Conservation (phyloP, 106 monocot species). For the Chionographis japonica region DNA sequence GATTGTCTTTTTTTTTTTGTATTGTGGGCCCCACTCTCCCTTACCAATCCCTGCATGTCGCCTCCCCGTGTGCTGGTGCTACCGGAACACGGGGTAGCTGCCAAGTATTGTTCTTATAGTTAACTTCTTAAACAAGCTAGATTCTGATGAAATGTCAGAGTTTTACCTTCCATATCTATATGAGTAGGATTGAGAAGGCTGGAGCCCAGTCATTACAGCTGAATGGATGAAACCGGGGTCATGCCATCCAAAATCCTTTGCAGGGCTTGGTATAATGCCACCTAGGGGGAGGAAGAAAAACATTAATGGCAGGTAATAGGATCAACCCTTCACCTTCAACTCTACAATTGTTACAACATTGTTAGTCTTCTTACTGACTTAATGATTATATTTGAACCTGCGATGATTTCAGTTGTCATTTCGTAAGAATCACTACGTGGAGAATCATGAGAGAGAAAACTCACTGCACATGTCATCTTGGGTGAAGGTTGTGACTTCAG, state of each 20-base stretch:
- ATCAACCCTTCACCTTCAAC: too few relatives aligned
- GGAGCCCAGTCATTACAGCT: conserved; percentile 52
- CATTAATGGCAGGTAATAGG: background rate
- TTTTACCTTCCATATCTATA: conserved; percentile 68
- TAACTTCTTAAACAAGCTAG: too few relatives aligned
- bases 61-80: too few relatives aligned
- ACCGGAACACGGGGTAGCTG: too few relatives aligned
- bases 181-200: conserved; percentile 45
- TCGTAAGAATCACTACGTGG: background rate
- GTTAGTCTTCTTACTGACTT: background rate
- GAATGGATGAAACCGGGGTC: conserved; percentile 80
- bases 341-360: background rate
- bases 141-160: background rate
- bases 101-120: too few relatives aligned
- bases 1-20: too few relatives aligned
- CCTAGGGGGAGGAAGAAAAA: conserved; percentile 12
- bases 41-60: too few relatives aligned
- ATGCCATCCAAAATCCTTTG: conserved; percentile 82
- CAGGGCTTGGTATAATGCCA: conserved; percentile 41
- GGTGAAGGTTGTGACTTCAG: conserved; percentile 47
- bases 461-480: conserved; percentile 64
- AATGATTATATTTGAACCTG: too few relatives aligned
- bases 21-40: too few relatives aligned
- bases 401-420: too few relatives aligned
- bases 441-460: conserved; percentile 3